Evolutionary conservation across 352 stramenopile species (phyloP).

Genomic region (Blastocystis sp.): DNA sequence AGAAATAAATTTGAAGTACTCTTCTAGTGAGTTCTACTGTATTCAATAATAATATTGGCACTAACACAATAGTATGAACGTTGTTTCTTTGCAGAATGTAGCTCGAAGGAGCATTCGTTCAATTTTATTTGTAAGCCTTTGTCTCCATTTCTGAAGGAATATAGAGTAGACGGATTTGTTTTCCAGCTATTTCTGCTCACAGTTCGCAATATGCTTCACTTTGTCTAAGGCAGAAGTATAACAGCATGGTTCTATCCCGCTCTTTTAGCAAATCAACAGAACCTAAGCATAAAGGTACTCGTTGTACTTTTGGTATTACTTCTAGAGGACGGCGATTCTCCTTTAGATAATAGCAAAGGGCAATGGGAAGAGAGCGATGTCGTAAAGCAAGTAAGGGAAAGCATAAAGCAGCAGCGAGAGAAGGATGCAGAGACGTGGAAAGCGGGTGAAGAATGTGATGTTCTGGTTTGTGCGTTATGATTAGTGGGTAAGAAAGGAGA

Average conservation of each 20-base stretch:
- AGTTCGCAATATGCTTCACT: background rate
- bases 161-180: conserved; percentile 16
- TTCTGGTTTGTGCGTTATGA: background rate
- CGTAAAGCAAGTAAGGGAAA: conserved; percentile 15
- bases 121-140: no score
- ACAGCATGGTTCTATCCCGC: background rate
- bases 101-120: background rate
- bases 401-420: conserved; percentile 34
- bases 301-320: background rate
- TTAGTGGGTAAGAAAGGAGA: no score
- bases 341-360: background rate
- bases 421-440: conserved; percentile 10
- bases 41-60: no score
- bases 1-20: background rate
- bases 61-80: background rate
- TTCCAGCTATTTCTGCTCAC: conserved; percentile 11
- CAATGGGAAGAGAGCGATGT: background rate
- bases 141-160: background rate
- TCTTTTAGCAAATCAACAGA: background rate
- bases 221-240: conserved; percentile 1
- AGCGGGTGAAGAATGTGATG: background rate
- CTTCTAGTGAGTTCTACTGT: no score
- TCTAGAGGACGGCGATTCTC: background rate
- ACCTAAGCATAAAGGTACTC: background rate
- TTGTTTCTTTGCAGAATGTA: background rate